Percentiles rank a stretch among this genome's conserved stretches.
Conservation (phyloP, 345 rosid genomes). For the Salix brachista region DNA sequence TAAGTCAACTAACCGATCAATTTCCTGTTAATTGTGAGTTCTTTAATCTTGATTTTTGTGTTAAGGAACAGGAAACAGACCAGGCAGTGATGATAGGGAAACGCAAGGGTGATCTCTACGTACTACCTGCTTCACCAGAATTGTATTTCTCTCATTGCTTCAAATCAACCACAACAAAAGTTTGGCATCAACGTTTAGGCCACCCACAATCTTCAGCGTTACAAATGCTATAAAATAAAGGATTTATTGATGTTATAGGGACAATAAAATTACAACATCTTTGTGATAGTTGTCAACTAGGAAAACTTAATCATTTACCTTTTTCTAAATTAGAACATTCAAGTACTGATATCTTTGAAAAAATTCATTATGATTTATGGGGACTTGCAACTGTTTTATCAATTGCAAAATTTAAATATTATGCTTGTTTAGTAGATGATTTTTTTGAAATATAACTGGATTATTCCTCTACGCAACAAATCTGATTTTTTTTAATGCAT, state of each 20-base stretch:
- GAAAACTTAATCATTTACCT: background rate
- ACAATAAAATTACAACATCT: background rate
- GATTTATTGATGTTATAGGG: conserved; percentile 8
- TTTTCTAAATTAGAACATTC: background rate
- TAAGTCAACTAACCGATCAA: no score
- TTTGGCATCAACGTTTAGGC: no score
- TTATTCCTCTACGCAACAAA: conserved; percentile 2
- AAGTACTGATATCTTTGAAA: background rate
- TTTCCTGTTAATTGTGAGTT: background rate
- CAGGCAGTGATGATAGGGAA: no score
- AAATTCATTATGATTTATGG: conserved; percentile 12
- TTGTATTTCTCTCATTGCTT: no score
- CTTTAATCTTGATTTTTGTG: no score
- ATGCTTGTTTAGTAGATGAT: background rate
- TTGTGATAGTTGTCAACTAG: conserved; percentile 18
- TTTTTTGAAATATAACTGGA: conserved; percentile 9
- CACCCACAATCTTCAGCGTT: background rate
- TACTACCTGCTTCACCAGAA: rapidly evolving
- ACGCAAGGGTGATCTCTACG: no score
- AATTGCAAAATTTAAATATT: background rate
- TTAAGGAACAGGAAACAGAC: no score
- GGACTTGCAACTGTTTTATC: conserved; percentile 8
- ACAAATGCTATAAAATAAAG: conserved; percentile 4
- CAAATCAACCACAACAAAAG: no score
- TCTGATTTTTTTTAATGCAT: conserved; percentile 8